A percentile compares a stretch with the other conserved stretches of the same genome.
Evolutionary conservation across 2,329 filamentous ascomycete species (phyloP).

Genomic region (Botrytis galanthina): DNA sequence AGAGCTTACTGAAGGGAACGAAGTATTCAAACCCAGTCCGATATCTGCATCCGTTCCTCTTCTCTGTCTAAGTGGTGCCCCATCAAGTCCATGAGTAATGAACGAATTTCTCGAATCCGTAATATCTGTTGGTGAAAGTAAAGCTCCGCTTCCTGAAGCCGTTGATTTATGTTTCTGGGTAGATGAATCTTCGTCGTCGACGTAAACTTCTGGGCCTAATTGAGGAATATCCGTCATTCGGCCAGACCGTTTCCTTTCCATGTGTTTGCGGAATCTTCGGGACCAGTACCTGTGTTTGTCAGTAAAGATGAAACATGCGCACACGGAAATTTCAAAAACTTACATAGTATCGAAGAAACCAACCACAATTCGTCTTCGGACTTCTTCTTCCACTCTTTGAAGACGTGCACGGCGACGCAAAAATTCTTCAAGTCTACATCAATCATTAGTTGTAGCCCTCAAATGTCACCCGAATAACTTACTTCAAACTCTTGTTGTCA

Average conservation of each 20-base stretch:
- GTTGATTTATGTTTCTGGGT: slow-evolving; percentile 26
- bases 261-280: slow-evolving; percentile 72
- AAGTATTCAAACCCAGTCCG: slow-evolving; percentile 12
- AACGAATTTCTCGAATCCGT: slow-evolving; percentile 33
- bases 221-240: slow-evolving; percentile 77
- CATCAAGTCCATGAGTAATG: slow-evolving; percentile 35
- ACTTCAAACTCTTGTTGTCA: slow-evolving; percentile 91
- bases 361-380: slow-evolving; percentile 83
- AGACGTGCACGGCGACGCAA: slow-evolving; percentile 83
- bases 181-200: slow-evolving; percentile 67
- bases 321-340: slow-evolving; percentile 32
- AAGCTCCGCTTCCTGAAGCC: slow-evolving; percentile 21
- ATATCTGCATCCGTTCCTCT: slow-evolving; percentile 25
- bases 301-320: slow-evolving; percentile 25
- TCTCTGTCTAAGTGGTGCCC: slow-evolving; percentile 28
- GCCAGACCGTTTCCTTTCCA: slow-evolving; percentile 69
- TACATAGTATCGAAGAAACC: slow-evolving; percentile 93
- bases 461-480: slow-evolving; percentile 35
- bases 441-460: slow-evolving; percentile 34
- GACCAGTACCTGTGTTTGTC: slow-evolving; percentile 65
- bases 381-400: slow-evolving; percentile 92
- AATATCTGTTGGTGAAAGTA: slow-evolving; percentile 33
- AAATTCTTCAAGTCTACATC: slow-evolving; percentile 80
- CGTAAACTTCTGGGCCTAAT: slow-evolving; percentile 82
- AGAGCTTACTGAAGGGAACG: slow-evolving; percentile 26